Percentiles rank a stretch among this genome's conserved stretches.
Conservation (phyloP, 1,139 yeast species). For the Meyerozyma carpophila region DNA sequence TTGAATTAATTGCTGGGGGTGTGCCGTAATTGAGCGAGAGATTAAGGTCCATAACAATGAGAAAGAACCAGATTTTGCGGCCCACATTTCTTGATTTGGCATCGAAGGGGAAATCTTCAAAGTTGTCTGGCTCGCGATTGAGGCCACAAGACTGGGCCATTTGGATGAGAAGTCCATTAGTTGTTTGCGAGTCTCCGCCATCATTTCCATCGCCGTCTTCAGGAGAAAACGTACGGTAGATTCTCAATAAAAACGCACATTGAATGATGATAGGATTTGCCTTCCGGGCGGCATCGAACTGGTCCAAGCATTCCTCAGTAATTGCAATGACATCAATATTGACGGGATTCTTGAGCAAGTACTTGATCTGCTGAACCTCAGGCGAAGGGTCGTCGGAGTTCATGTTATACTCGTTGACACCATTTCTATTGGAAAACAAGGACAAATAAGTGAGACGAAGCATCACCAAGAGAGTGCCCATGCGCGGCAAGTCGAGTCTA, state of each 20-base stretch:
- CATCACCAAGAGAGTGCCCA: slow-evolving; percentile 24
- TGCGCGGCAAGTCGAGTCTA: slow-evolving; percentile 26
- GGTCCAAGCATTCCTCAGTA: slow-evolving; percentile 33
- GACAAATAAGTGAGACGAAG: slow-evolving; percentile 27
- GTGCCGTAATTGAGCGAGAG: slow-evolving; percentile 36
- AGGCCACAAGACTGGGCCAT: slow-evolving; percentile 44
- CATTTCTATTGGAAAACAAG: slow-evolving; percentile 25
- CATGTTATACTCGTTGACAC: slow-evolving; percentile 24
- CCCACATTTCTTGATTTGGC: slow-evolving; percentile 24
- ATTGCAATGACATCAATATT: slow-evolving; percentile 26
- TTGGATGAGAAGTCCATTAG: slow-evolving; percentile 33
- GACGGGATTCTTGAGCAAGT: slow-evolving; percentile 26
- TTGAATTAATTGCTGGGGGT: slow-evolving; percentile 23
- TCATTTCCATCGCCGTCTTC: slow-evolving; percentile 49
- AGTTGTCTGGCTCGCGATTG: slow-evolving; percentile 36
- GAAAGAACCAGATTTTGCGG: slow-evolving; percentile 30
- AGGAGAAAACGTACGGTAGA: slow-evolving; percentile 40
- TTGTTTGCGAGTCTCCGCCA: slow-evolving; percentile 38
- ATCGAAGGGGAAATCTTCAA: slow-evolving; percentile 17
- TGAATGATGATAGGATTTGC: slow-evolving; percentile 48
- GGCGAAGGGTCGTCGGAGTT: slow-evolving; percentile 18
- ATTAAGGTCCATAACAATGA: slow-evolving; percentile 31
- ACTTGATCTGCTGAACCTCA: slow-evolving; percentile 18
- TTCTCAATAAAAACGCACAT: slow-evolving; percentile 32
- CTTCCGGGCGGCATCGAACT: slow-evolving; percentile 42